These are phyloP conservation scores for Candida yuanshanica DNA, from an alignment of 805 yeast genomes.

Conservation along the genomic window DNA sequence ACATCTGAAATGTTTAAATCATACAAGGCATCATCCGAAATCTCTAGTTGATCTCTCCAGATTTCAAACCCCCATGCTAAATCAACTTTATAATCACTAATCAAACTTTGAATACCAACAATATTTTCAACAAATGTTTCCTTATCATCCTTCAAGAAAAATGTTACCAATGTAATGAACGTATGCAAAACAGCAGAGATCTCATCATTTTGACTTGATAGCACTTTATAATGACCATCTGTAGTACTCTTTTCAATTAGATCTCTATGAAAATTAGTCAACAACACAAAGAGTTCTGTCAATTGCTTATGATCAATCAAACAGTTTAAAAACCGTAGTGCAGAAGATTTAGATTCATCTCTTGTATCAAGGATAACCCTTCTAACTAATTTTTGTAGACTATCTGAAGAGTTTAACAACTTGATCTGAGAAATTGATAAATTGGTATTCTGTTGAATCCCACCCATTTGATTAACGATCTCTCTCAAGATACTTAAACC, in stretches of 20 bases:
- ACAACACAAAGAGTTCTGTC: slow-evolving; percentile 60
- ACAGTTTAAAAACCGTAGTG: slow-evolving; percentile 41
- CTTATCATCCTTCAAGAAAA: slow-evolving; percentile 34
- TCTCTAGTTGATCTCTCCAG: slow-evolving; percentile 53
- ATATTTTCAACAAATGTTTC: slow-evolving; percentile 31
- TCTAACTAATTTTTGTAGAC: slow-evolving; percentile 51
- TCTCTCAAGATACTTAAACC: slow-evolving; percentile 64
- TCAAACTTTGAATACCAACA: slow-evolving; percentile 36
- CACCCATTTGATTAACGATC: slow-evolving; percentile 67
- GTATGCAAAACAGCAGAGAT: slow-evolving; percentile 60
- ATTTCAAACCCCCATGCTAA: slow-evolving; percentile 68
- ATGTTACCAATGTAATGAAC: slow-evolving; percentile 51
- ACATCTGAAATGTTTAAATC: slow-evolving; percentile 16
- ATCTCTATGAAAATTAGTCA: slow-evolving; percentile 43
- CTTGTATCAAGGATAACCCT: slow-evolving; percentile 49
- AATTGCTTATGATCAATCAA: slow-evolving; percentile 40
- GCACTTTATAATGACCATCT: slow-evolving; percentile 56
- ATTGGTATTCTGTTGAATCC: slow-evolving; percentile 65
- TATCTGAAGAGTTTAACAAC: slow-evolving; percentile 56
- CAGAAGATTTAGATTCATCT: slow-evolving; percentile 39
- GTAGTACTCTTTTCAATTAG: slow-evolving; percentile 30
- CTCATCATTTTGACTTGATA: slow-evolving; percentile 71
- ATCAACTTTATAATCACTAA: slow-evolving; percentile 38
- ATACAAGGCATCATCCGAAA: slow-evolving; percentile 14
- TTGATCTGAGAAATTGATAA: slow-evolving; percentile 60